A percentile compares a stretch with the other conserved stretches of the same genome.
phyloP scores from a whole-genome alignment of 306 rosid genomes.

The Vachellia pachyceras region DNA sequence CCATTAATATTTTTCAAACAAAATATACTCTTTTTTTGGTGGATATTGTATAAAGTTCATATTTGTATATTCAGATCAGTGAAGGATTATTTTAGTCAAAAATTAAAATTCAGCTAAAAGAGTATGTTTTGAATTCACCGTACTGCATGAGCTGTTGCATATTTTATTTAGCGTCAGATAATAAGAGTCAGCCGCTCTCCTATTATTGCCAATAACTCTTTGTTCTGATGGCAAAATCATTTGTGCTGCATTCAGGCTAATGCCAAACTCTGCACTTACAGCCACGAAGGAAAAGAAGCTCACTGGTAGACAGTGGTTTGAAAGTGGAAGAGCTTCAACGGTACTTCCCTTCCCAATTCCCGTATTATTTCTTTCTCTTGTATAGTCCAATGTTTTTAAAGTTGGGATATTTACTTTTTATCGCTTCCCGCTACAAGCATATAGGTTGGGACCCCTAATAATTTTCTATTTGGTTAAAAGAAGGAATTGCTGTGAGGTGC shows the following conservation, averaged over 20 bases:
- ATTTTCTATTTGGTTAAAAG: too few species aligned
- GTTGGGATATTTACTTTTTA: neutral
- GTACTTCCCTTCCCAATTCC: slow-evolving; percentile 47
- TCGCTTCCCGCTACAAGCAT: neutral
- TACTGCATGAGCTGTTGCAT: too few species aligned
- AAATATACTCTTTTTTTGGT: too few species aligned
- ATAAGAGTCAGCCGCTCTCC: too few species aligned
- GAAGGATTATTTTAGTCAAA: too few species aligned
- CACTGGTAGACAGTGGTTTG: slow-evolving; percentile 95
- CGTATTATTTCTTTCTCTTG: slow-evolving; percentile 10
- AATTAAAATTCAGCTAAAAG: neutral
- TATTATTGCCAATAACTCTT: neutral
- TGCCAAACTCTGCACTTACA: slow-evolving; percentile 90
- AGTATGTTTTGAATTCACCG: too few species aligned
- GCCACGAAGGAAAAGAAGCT: slow-evolving; percentile 93
- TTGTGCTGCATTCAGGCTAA: slow-evolving; percentile 67
- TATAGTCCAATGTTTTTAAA: slow-evolving; percentile 11
- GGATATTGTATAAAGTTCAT: too few species aligned
- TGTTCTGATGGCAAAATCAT: slow-evolving; percentile 28
- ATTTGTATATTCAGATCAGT: too few species aligned
- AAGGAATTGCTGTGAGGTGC: too few species aligned
- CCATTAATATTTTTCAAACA: too few species aligned
- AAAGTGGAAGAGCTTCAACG: slow-evolving; percentile 74
- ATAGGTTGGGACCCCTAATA: too few species aligned
- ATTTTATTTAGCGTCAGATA: too few species aligned